Evolutionary conservation across 345 rosid species (phyloP).

Genomic region (Citropsis articulata): DNA sequence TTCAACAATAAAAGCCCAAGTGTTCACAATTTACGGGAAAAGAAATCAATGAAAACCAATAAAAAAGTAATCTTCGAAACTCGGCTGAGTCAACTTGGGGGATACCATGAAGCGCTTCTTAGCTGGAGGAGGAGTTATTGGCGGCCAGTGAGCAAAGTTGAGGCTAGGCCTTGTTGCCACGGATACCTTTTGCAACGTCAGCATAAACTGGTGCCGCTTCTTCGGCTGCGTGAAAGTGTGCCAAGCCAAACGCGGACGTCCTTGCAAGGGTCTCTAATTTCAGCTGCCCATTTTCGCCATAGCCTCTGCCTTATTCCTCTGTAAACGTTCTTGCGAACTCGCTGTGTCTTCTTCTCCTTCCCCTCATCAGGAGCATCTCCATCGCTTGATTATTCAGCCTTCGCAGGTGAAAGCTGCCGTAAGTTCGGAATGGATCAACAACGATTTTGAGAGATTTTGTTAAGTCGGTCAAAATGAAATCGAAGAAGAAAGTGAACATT

Average conservation of each 20-base stretch:
- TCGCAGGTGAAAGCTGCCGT: not conserved
- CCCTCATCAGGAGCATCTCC: no score
- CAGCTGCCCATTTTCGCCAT: conserved; percentile 98
- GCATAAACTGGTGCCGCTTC: no score
- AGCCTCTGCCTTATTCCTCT: conserved; percentile 91
- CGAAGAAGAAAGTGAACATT: no score
- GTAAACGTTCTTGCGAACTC: conserved; percentile 68
- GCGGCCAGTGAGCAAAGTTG: conserved; percentile 47
- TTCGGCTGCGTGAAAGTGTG: conserved; percentile 71
- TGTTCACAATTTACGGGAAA: not conserved
- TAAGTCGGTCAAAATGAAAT: not conserved
- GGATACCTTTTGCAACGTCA: no score
- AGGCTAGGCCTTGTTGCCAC: conserved; percentile 95
- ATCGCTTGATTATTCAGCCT: no score
- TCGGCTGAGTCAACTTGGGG: conserved; percentile 30
- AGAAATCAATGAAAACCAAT: not conserved
- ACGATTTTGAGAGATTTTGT: no score
- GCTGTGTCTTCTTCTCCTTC: conserved; percentile 20
- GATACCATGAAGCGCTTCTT: conserved; percentile 37
- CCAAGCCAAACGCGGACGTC: conserved; percentile 44
- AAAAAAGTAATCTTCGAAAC: not conserved
- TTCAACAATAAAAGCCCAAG: not conserved
- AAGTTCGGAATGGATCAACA: no score
- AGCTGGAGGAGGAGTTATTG: conserved; percentile 12
- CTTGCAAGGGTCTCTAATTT: conserved; percentile 53